Base-by-base conservation (phyloP, 805 yeast species). In the Torulaspora indica region DNA sequence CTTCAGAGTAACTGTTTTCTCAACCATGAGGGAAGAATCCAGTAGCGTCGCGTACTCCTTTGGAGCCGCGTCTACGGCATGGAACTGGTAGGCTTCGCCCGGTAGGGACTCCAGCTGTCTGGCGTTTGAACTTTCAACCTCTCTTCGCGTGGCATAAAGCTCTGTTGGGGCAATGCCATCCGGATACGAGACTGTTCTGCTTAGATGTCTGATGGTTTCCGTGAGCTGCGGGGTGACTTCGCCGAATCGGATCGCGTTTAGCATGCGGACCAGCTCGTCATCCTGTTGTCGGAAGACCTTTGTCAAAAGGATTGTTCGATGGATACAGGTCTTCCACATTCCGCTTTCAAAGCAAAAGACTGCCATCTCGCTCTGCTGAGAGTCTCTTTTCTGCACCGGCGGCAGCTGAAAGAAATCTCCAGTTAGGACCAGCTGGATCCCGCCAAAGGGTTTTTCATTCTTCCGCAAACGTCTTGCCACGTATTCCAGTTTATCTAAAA, bases 391-490 rank as follows among this genome's bases (percentile, higher is more conserved):
- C 8, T 74, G 69, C 5, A 93, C 95, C 0, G 98, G 98, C 1
- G 98, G 98, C 35, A 93, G 71, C 67, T 93, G 98, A 64, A 84
- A 90, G 61, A 91, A 90, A 66, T 93, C 98, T n/a, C 98, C 98
- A 3, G 95, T 84, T 28, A 90, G 66, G 9, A 93, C 78, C 12
- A 93, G 54, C 58, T 93, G 98, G 35, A 93, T 82, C 0, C 98
- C 98, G 4, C 98, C 98, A 72, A 93, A 93, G 0, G 97, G 96
- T 38, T 51, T 53, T 10, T 69, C 61, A 18, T 52, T 64, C 17
- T 66, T 70, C 30, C 82, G 73, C 4, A 85, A 64, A 1, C 55
- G 57, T 52, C 82, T 73, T 0, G 93, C 97, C 29, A 91, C 66
- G 8, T 59, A 67, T 48, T 88, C 85, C 40, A 93, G 69, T 56